phyloP scores from a whole-genome alignment of 208 protist species.

The Leishmania tropica region DNA sequence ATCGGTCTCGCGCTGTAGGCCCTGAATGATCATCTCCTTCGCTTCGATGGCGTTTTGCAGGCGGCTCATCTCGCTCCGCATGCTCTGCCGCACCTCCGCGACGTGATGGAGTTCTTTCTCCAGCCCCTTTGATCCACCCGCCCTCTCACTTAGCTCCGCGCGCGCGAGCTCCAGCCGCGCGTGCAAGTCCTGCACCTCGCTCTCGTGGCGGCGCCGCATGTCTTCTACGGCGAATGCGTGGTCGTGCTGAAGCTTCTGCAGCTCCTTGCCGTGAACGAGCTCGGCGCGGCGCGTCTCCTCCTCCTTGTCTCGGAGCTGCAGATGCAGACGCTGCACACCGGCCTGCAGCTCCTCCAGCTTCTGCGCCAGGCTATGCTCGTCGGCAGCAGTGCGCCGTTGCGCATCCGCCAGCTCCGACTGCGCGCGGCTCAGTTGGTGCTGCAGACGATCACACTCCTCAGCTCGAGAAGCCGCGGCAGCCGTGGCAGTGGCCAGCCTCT shows the following conservation, averaged over 20 bases:
- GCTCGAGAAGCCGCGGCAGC: constrained; percentile 25
- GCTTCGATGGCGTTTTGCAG: constrained; percentile 11
- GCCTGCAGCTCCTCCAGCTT: constrained; percentile 44
- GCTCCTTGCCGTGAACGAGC: constrained; percentile 43
- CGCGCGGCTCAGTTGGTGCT: constrained; percentile 42
- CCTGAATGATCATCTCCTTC: constrained; percentile 27
- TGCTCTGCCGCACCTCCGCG: constrained; percentile 34
- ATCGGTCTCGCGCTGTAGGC: constrained; percentile 26
- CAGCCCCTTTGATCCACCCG: constrained; percentile 50
- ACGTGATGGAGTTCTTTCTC: constrained; percentile 42
- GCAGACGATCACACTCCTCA: constrained; percentile 48
- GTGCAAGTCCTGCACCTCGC: constrained; percentile 50
- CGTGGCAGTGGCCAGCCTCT: constrained; percentile 40
- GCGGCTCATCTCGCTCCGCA: constrained; percentile 30
- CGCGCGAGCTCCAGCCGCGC: constrained; percentile 50
- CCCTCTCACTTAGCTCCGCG: constrained; percentile 45
- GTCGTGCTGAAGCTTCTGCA: constrained; percentile 47
- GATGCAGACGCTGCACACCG: constrained; percentile 33
- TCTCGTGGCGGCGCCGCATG: constrained; percentile 36
- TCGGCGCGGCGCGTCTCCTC: constrained; percentile 40
- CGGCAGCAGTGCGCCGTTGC: constrained; percentile 35
- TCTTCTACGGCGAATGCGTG: constrained; percentile 36
- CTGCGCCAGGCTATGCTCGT: constrained; percentile 31
- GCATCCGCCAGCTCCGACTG: constrained; percentile 44
- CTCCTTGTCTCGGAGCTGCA: constrained; percentile 59